Evolutionary conservation across 805 yeast species (phyloP).

Genomic region (Hemisphaericaspora nanyangensis): DNA sequence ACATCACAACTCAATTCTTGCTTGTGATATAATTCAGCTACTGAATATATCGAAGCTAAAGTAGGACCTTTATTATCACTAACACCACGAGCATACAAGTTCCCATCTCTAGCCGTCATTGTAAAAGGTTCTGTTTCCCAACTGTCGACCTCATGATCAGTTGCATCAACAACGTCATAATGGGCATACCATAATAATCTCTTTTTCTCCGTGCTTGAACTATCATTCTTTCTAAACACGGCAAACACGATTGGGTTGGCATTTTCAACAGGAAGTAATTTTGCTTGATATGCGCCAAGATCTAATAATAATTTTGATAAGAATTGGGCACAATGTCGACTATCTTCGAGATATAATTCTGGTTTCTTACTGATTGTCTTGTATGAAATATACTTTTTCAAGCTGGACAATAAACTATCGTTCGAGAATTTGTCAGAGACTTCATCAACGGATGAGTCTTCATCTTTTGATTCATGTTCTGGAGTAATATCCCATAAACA

Average conservation of each 20-base stretch:
- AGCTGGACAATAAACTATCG: conserved; percentile 60
- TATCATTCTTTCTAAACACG: conserved; percentile 49
- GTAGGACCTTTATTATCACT: conserved; percentile 95
- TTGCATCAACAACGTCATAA: conserved; percentile 89
- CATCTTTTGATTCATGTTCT: not conserved
- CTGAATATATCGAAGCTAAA: conserved; percentile 82
- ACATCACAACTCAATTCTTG: conserved; percentile 64
- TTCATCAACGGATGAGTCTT: not conserved
- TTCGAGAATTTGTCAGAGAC: conserved; percentile 36
- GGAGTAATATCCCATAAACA: conserved; percentile 62
- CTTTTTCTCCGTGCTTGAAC: not conserved
- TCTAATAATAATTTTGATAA: conserved; percentile 57
- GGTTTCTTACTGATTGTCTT: conserved; percentile 77
- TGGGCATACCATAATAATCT: conserved; percentile 89
- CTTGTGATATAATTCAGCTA: conserved; percentile 59
- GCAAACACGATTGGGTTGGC: conserved; percentile 89
- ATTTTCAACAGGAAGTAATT: conserved; percentile 65
- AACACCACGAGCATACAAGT: conserved; percentile 86
- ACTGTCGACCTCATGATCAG: conserved; percentile 38
- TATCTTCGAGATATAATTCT: conserved; percentile 65
- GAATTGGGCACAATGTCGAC: conserved; percentile 81
- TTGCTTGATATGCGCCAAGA: conserved; percentile 67
- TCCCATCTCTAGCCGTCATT: conserved; percentile 77
- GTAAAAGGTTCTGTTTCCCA: conserved; percentile 83
- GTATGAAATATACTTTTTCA: conserved; percentile 60